Conservation (phyloP, 2,329 filamentous ascomycete species). For the Tolypocladium sp. region DNA sequence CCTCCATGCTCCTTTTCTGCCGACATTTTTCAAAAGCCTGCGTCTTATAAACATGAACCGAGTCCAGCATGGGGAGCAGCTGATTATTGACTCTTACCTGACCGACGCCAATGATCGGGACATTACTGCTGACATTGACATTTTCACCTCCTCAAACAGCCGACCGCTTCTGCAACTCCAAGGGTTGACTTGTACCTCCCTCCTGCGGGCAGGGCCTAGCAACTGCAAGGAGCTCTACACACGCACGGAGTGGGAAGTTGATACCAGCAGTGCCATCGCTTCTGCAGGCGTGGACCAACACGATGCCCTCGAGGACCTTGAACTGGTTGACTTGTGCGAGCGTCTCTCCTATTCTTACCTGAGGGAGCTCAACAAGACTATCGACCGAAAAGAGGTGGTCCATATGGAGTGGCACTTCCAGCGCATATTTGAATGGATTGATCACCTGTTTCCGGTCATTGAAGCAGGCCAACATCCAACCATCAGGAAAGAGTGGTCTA, state of each 20-base stretch:
- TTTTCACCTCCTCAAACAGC: background rate
- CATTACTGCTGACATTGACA: background rate
- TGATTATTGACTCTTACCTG: background rate
- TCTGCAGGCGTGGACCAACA: background rate
- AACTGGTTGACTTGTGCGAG: background rate
- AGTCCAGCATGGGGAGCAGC: background rate
- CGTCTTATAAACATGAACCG: background rate
- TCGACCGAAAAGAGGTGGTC: background rate
- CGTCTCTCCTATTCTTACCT: slow-evolving; percentile 1
- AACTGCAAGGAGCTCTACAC: background rate
- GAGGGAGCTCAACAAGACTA: background rate
- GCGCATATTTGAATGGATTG: background rate
- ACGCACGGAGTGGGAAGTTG: background rate
- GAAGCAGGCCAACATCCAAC: background rate
- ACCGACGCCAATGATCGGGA: background rate
- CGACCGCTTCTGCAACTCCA: background rate
- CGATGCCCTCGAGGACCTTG: background rate
- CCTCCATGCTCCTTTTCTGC: background rate
- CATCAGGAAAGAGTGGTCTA: background rate
- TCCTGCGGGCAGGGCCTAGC: background rate
- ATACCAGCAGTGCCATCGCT: background rate
- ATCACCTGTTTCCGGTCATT: background rate
- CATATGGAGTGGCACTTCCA: background rate
- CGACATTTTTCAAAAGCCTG: background rate
- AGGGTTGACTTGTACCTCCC: background rate